Evolutionary conservation across 2,329 filamentous ascomycete species (phyloP).

Genomic region (Trichoderma koningii): DNA sequence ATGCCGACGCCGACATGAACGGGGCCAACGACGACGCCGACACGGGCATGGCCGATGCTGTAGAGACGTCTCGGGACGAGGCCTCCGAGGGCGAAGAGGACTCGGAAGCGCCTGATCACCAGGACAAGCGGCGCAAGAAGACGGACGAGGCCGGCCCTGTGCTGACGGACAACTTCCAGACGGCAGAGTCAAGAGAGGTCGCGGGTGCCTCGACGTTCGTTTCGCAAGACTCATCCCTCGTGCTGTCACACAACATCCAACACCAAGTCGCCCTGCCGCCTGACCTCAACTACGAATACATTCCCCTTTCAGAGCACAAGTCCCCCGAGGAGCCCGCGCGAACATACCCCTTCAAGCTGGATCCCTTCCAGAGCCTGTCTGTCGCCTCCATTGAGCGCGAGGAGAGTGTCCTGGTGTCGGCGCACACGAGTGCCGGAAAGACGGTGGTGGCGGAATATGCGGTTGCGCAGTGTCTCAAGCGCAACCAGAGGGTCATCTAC

Average conservation of each 20-base stretch:
- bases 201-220: slow-evolving; percentile 73
- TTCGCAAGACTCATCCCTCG: slow-evolving; percentile 68
- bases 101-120: slow-evolving; percentile 52
- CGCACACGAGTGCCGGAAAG: slow-evolving; percentile 96
- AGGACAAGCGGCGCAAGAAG: slow-evolving; percentile 63
- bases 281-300: slow-evolving; percentile 89
- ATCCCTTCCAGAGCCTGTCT: slow-evolving; percentile 95
- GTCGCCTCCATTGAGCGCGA: slow-evolving; percentile 94
- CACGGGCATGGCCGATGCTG: slow-evolving; percentile 47
- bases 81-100: slow-evolving; percentile 42
- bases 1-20: slow-evolving; percentile 18
- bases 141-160: slow-evolving; percentile 70
- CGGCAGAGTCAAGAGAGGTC: slow-evolving; percentile 88
- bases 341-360: slow-evolving; percentile 84
- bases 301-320: slow-evolving; percentile 93
- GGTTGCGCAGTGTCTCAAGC: slow-evolving; percentile 94
- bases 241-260: slow-evolving; percentile 94
- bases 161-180: slow-evolving; percentile 91
- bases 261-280: slow-evolving; percentile 95
- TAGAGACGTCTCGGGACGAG: slow-evolving; percentile 43
- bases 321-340: slow-evolving; percentile 83
- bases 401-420: slow-evolving; percentile 94
- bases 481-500: slow-evolving; percentile 98
- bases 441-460: slow-evolving; percentile 98
- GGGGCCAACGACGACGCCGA: slow-evolving; percentile 31